These are phyloP conservation scores for Delonix regia DNA, from an alignment of 306 rosid species.

Conservation along the genomic window DNA sequence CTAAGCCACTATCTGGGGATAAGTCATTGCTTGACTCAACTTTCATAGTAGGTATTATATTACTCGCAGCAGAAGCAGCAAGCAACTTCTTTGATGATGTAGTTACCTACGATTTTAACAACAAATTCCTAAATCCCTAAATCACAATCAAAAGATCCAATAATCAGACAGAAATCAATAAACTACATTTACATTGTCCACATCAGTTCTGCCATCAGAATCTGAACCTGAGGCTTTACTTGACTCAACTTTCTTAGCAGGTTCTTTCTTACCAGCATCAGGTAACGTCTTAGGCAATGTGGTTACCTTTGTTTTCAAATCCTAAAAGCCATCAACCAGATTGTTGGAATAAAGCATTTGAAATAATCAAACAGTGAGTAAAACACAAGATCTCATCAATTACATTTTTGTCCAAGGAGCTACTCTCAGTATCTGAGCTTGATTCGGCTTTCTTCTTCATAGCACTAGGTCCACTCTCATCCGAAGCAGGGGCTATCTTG, in stretches of 20 bases:
- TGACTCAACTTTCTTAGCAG: slow-evolving; percentile 8
- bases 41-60: background rate
- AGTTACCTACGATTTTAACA: background rate
- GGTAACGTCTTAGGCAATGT: background rate
- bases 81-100: background rate
- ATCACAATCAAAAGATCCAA: slow-evolving; percentile 18
- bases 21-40: background rate
- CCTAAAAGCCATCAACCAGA: background rate
- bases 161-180: slow-evolving; percentile 25
- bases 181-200: slow-evolving; percentile 34
- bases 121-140: background rate
- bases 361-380: background rate
- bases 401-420: background rate
- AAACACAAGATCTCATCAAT: background rate
- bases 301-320: background rate
- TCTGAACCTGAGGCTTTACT: slow-evolving; percentile 4
- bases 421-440: slow-evolving; percentile 30
- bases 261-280: background rate
- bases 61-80: background rate
- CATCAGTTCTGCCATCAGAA: slow-evolving; percentile 31
- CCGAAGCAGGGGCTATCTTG: slow-evolving; percentile 1
- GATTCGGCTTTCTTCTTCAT: slow-evolving; percentile 30
- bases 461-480: slow-evolving; percentile 6
- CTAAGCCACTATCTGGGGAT: background rate
- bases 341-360: background rate